phyloP scores from a whole-genome alignment of 208 protist species.

The Wallacemonas rigidus region DNA sequence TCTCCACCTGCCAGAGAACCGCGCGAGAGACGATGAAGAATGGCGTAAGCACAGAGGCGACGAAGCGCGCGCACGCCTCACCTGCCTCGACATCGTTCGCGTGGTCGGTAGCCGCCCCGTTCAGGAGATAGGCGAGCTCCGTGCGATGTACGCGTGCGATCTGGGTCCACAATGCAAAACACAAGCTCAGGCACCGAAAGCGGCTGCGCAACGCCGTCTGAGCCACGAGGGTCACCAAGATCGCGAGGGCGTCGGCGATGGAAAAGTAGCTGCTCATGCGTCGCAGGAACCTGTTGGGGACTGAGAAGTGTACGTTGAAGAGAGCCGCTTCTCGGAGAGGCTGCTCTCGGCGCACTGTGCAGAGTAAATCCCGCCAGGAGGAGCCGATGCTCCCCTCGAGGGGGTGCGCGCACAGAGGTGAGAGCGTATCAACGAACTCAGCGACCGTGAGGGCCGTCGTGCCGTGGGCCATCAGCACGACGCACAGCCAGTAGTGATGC shows the following conservation, averaged over 20 bases:
- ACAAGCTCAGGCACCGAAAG: not conserved
- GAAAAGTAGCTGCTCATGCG: not conserved
- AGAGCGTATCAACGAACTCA: too few species aligned
- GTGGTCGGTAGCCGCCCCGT: not conserved
- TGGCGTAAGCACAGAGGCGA: not conserved
- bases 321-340: too few species aligned
- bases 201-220: not conserved
- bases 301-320: too few species aligned
- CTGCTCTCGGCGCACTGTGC: too few species aligned
- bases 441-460: not conserved
- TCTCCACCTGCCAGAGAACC: not conserved
- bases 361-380: too few species aligned
- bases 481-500: not conserved
- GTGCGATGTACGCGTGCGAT: not conserved
- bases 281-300: not conserved
- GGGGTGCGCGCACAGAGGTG: too few species aligned
- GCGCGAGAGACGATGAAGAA: constrained; percentile 2
- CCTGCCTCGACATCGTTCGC: not conserved
- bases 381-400: too few species aligned
- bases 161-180: constrained; percentile 1
- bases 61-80: not conserved
- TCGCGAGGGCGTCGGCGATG: not conserved
- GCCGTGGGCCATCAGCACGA: not conserved
- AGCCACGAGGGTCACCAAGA: not conserved
- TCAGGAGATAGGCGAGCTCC: not conserved